phyloP scores from a whole-genome alignment of 768 basidiomycete genomes.

The Lentinula lateritia region DNA sequence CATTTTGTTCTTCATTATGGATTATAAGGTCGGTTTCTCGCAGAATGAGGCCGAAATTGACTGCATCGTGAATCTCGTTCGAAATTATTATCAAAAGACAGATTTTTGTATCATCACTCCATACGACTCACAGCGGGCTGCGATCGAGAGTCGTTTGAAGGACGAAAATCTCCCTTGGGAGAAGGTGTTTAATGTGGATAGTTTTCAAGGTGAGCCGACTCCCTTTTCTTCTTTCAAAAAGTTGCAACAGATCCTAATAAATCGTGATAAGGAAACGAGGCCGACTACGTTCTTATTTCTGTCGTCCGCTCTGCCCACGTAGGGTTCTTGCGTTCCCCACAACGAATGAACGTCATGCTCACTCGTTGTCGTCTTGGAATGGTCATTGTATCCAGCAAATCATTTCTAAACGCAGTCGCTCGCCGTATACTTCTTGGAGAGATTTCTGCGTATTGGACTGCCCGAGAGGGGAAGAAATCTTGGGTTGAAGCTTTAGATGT shows the following conservation, averaged over 20 bases:
- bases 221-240: neutral
- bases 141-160: slow-evolving; percentile 31
- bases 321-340: slow-evolving; percentile 40
- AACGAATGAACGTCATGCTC: slow-evolving; percentile 50
- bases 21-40: neutral
- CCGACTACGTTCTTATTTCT: slow-evolving; percentile 43
- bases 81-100: slow-evolving; percentile 28
- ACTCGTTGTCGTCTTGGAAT: slow-evolving; percentile 43
- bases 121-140: slow-evolving; percentile 47
- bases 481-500: slow-evolving; percentile 31
- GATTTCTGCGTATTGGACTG: slow-evolving; percentile 22
- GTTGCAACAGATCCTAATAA: neutral
- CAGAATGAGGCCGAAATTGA: slow-evolving; percentile 38
- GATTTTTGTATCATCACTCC: slow-evolving; percentile 47
- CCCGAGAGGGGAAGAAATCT: neutral
- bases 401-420: slow-evolving; percentile 31
- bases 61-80: slow-evolving; percentile 35
- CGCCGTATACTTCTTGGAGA: slow-evolving; percentile 36
- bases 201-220: slow-evolving; percentile 40
- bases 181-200: slow-evolving; percentile 46
- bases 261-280: slow-evolving; percentile 40
- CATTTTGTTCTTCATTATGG: no score
- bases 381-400: slow-evolving; percentile 38
- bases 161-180: slow-evolving; percentile 30
- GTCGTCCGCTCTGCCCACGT: slow-evolving; percentile 38